These are phyloP conservation scores for Globisporangium nagaii DNA, from an alignment of 352 stramenopile genomes.

Conservation along the genomic window DNA sequence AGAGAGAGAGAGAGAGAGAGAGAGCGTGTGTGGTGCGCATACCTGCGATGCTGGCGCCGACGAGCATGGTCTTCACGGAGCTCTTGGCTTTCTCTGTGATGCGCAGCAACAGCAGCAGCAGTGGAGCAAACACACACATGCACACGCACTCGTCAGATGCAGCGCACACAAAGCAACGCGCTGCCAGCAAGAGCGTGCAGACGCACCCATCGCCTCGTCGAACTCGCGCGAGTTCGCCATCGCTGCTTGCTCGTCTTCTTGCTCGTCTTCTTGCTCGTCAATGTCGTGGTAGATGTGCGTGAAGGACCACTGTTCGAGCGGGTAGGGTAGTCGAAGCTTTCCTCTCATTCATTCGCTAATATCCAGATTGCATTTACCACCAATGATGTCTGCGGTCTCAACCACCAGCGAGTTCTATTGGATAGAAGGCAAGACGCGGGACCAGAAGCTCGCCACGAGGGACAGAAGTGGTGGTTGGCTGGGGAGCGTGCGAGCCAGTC, in stretches of 20 bases:
- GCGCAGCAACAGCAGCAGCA: background rate
- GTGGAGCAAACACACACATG: background rate
- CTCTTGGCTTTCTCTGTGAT: slow-evolving; percentile 64
- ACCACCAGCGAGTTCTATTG: too few relatives aligned
- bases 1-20: background rate
- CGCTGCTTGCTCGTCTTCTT: background rate
- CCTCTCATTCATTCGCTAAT: too few relatives aligned
- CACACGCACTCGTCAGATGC: background rate
- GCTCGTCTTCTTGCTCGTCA: background rate
- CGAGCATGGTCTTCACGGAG: slow-evolving; percentile 65
- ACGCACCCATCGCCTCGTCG: slow-evolving; percentile 10
- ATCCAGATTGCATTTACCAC: too few relatives aligned
- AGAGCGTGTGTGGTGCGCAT: background rate
- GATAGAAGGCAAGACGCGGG: background rate
- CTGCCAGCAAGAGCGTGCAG: background rate
- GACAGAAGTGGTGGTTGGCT: slow-evolving; percentile 9
- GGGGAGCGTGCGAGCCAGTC: background rate
- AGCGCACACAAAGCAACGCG: background rate
- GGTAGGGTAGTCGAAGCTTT: too few relatives aligned
- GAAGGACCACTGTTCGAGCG: too few relatives aligned
- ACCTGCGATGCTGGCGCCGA: slow-evolving; percentile 49
- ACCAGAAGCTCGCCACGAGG: background rate
- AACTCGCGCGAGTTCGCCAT: slow-evolving; percentile 12
- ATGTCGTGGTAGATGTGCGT: too few relatives aligned
- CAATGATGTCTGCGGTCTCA: too few relatives aligned